Conservation (phyloP, 2,329 filamentous ascomycete species). For the Colletotrichum tropicicola region DNA sequence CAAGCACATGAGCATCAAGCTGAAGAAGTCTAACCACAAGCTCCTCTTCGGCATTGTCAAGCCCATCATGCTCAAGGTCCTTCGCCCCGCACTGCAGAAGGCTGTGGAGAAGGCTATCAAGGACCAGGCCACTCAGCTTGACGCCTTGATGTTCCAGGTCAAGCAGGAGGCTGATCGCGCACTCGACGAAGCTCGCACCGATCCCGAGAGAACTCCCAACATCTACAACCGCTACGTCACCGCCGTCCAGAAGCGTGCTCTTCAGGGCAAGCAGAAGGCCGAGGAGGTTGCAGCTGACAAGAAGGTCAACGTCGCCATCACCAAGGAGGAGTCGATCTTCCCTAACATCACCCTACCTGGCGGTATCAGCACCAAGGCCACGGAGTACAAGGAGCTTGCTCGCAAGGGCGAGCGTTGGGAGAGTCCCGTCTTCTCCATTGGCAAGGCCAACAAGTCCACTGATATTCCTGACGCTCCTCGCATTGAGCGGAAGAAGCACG, state of each 20-base stretch:
- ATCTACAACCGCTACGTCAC: slow-evolving; percentile 87
- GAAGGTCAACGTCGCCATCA: slow-evolving; percentile 84
- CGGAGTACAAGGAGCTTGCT: slow-evolving; percentile 89
- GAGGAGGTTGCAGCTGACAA: slow-evolving; percentile 68
- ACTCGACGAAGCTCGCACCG: slow-evolving; percentile 68
- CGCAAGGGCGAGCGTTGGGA: slow-evolving; percentile 93
- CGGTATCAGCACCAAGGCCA: slow-evolving; percentile 92
- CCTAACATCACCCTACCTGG: slow-evolving; percentile 85
- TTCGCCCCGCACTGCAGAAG: slow-evolving; percentile 87
- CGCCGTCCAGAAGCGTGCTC: slow-evolving; percentile 77
- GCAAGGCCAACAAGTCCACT: slow-evolving; percentile 75
- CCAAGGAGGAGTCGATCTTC: slow-evolving; percentile 90
- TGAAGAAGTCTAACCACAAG: slow-evolving; percentile 97
- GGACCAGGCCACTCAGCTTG: slow-evolving; percentile 80
- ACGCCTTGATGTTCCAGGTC: slow-evolving; percentile 77
- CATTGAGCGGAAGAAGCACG: slow-evolving; percentile 57
- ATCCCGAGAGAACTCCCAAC: slow-evolving; percentile 80
- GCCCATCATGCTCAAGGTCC: slow-evolving; percentile 83
- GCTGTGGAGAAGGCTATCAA: slow-evolving; percentile 89
- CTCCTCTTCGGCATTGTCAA: slow-evolving; percentile 87
- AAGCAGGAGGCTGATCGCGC: slow-evolving; percentile 85
- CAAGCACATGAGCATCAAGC: slow-evolving; percentile 84
- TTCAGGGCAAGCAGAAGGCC: slow-evolving; percentile 82
- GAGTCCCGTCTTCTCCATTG: slow-evolving; percentile 91
- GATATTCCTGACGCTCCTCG: slow-evolving; percentile 72